Base-by-base conservation (phyloP, 805 yeast species). In the Candida namnaoensis region DNA sequence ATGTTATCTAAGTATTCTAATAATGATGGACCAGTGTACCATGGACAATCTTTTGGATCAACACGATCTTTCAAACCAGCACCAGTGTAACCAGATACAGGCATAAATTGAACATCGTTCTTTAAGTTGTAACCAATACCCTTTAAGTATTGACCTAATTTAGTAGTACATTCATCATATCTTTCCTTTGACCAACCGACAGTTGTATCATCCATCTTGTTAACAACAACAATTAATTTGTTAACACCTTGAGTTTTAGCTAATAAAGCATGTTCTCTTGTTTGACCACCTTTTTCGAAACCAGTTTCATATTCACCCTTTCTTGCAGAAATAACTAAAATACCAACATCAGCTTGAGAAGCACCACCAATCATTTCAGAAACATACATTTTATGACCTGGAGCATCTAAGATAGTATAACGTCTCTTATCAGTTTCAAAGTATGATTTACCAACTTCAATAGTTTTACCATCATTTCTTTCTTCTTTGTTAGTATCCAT, bases 331-430 rank as follows among this genome's bases (percentile, higher is more conserved):
- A 93, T 93, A 39, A 93, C 99, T 57, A 93, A 76, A 51, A 93
- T 79, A 69, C 99, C 99, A 44, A 91, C 93, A 69, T 93, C 99
- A 32, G 99, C 99, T 71, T 93, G 99, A 37, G 98, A 90, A 15
- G 99, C 99, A 66, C 99, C 99, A 57, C 98, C 98, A 72, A 93
- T 93, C 99, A 93, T 93, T 65, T 88, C 95, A 42, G 97, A 88
- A 48, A 93, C 97, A 62, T 93, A 93, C 88, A 93, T 84, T 71
- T 93, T 93, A 74, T 93, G 99, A 40, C 99, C 99, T 50, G 99
- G 99, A 8, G 99, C 99, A 66, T 93, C 99, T 63, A 93, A 78
- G 53, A 93, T 88, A 36, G 99, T 91, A 72, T 93, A 93, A 66
- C 98, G 82, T 71, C 99, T 84, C 71, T 87, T 88, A 28, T 90